Evolutionary conservation across 441 rosid species (phyloP).

Genomic region (Mallotus japonicus): DNA sequence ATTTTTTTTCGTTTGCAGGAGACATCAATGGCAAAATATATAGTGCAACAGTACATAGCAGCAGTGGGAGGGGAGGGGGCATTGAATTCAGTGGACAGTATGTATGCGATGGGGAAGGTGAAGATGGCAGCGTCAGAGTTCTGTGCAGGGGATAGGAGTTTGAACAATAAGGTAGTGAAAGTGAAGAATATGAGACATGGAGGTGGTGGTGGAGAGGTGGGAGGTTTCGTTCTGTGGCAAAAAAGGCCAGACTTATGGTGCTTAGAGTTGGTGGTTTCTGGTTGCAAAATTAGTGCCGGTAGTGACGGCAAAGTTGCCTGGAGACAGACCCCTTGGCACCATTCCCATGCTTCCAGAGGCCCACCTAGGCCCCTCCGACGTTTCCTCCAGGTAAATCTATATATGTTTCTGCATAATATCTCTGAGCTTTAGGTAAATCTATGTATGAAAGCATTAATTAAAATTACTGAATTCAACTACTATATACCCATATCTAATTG

Average conservation of each 20-base stretch:
- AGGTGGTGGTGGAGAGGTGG: conserved; percentile 78
- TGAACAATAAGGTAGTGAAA: conserved; percentile 47
- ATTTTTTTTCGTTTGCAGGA: conserved; percentile 39
- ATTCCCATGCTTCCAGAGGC: conserved; percentile 93
- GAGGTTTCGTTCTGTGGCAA: conserved; percentile 92
- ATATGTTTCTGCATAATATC: too few species aligned
- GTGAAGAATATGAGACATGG: conserved; percentile 44
- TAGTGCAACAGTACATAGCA: conserved; percentile 81
- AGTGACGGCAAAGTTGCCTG: conserved; percentile 93
- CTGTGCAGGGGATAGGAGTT: conserved; percentile 61
- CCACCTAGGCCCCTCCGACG: conserved; percentile 92
- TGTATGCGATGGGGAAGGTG: conserved; percentile 94
- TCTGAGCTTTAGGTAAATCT: too few species aligned
- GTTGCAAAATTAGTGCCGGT: conserved; percentile 88
- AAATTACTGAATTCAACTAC: too few species aligned
- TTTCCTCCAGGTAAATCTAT: conserved; percentile 61
- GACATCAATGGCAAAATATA: conserved; percentile 83
- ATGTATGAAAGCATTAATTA: too few species aligned
- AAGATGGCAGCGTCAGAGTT: conserved; percentile 80
- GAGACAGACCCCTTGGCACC: conserved; percentile 99
- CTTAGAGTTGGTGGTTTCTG: conserved; percentile 80
- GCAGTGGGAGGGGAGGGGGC: conserved; percentile 84
- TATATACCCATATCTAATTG: too few species aligned
- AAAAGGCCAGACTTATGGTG: conserved; percentile 90
- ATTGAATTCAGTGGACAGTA: conserved; percentile 54